These are phyloP conservation scores for Turritis glabra DNA, from an alignment of 345 rosid genomes.

Conservation along the genomic window DNA sequence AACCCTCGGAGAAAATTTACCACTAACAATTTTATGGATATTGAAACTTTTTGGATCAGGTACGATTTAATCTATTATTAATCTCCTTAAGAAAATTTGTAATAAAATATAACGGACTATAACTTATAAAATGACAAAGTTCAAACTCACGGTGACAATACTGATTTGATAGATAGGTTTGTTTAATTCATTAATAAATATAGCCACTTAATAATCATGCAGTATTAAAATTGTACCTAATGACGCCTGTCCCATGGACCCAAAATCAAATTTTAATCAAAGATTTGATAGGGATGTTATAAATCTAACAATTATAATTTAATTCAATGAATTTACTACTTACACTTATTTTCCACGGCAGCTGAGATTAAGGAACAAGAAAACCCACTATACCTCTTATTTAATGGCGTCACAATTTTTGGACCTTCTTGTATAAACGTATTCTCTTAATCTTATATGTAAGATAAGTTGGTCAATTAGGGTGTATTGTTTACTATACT, in stretches of 20 bases:
- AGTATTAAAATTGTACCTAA: conserved; percentile 26
- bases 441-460: conserved; percentile 17
- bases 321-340: neutral
- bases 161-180: conserved; percentile 19
- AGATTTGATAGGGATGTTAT: conserved; percentile 39
- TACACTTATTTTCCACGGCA: conserved; percentile 41
- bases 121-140: neutral
- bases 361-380: conserved; percentile 42
- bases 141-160: conserved; percentile 21
- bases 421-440: conserved; percentile 37
- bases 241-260: conserved; percentile 43
- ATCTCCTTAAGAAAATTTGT: neutral
- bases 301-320: conserved; percentile 11
- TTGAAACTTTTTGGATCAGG: conserved; percentile 17
- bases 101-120: neutral
- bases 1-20: conserved; percentile 46
- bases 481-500: conserved; percentile 23
- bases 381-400: conserved; percentile 23
- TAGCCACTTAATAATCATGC: conserved; percentile 30
- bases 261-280: conserved; percentile 32
- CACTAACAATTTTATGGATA: conserved; percentile 12
- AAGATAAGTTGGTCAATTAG: conserved; percentile 22
- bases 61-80: conserved; percentile 3
- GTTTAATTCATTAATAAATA: conserved; percentile 14
- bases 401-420: conserved; percentile 42